Evolutionary conservation across 192 early-diverging fungal genomes (phyloP), one percentile per base, ranked within the genome.

Genomic region (Coemansia asiatica): DNA sequence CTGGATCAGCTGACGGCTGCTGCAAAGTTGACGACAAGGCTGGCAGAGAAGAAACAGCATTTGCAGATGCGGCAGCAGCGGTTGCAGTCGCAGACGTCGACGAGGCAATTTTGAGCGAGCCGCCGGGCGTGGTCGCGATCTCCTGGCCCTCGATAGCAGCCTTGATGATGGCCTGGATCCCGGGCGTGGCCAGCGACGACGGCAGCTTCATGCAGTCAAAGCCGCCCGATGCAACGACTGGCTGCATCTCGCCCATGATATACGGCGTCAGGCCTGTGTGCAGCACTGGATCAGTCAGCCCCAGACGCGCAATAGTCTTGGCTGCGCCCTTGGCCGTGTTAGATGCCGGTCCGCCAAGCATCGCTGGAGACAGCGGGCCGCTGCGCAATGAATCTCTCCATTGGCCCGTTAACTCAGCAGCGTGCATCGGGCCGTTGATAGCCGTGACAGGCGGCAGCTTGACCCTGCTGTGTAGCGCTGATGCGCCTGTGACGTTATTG

Each of bases 341-440:
- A 0, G 67, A 23, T 7, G 73, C 66, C 1, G 91, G 91, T 0
- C 88, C 89, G 19, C 85, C 84, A 22, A 92, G 75, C 88, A 92
- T 92, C 7, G 91, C 88, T 4, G 90, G 90, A 27, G 89, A 92
- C 35, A 92, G 72, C 0, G 89, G 88, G 16, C 89, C 91, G 68
- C 85, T 86, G 19, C 91, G 85, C 28, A 92, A 76, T 0, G 89
- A 87, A 13, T 81, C 82, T 27, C 84, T 85, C 88, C 88, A 90
- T 23, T 51, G 61, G 7, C 25, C 48, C 36, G 75, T 71, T 53
- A 77, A 72, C 28, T 72, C 64, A 6, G 65, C 71, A 16, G 54
- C 66, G 54, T 81, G 64, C 16, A 85, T 69, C 60, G 86, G 86
- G 31, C 83, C 85, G 10, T 75, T 79, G 40, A 91, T 83, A 47